phyloP scores from a whole-genome alignment of 2,329 filamentous ascomycete genomes.

The Colletotrichum endophyticum region DNA sequence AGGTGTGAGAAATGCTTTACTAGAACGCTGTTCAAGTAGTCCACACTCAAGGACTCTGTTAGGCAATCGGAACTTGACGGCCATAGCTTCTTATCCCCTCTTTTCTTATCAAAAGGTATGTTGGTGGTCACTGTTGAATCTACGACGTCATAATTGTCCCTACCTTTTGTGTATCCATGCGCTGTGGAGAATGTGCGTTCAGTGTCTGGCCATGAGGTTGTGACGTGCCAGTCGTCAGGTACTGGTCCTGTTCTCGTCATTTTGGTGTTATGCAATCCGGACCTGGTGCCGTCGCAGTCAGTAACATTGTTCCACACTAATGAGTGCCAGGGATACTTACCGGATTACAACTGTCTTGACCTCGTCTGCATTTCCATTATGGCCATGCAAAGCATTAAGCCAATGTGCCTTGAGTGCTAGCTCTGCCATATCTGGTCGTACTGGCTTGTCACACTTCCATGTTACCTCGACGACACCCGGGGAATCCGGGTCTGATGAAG shows the following conservation, averaged over 20 bases:
- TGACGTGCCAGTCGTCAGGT: not conserved
- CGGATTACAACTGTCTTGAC: not conserved
- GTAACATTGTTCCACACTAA: too few species aligned
- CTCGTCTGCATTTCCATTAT: accelerated
- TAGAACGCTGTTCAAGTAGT: not conserved
- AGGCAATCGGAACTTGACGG: not conserved
- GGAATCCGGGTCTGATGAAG: too few species aligned
- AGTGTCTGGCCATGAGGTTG: not conserved
- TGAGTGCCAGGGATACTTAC: too few species aligned
- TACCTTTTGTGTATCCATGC: not conserved
- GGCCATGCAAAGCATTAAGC: not conserved
- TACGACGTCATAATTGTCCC: not conserved
- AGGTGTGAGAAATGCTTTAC: not conserved
- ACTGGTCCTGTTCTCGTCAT: not conserved
- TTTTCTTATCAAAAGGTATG: not conserved
- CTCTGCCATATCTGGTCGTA: not conserved
- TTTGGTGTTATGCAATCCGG: not conserved
- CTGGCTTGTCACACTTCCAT: too few species aligned
- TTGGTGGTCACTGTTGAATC: not conserved
- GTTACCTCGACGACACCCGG: too few species aligned
- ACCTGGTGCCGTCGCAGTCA: not conserved
- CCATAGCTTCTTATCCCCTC: accelerated
- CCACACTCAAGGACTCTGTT: not conserved
- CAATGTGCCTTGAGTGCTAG: not conserved
- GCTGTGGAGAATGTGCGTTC: not conserved